Base-by-base conservation (phyloP, 2,329 filamentous ascomycete species). In the Nectriaceae sp. region DNA sequence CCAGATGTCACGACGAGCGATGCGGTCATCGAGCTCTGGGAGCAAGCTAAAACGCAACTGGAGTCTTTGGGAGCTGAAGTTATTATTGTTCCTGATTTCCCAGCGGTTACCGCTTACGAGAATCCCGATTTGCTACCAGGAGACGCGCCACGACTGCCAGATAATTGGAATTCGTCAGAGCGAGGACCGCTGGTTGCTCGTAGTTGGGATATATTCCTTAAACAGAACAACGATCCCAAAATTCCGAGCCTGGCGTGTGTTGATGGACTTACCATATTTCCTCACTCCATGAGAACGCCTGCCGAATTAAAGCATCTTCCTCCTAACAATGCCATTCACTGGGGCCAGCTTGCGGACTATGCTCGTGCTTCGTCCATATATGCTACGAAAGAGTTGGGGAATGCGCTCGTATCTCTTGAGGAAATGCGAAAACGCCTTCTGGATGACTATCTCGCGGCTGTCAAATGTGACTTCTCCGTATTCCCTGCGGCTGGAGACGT, bases 31-130 rank as follows among this genome's bases (percentile, higher is more conserved):
- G 26, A 31, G 26, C 26, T 31, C 26, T 31, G 26, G 26, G 26
- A 31, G 26, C 26, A 31, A 8, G 26, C 26, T 15, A 31, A 31
- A 15, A 15, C 8, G 26, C 26, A 31, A 31, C 26, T 31, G 8
- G 26, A 8, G 8, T 31, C 26, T 31, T 15, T 31, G 15, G 26
- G 26, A 8, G 26, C 26, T 15, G 8, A 31, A 31, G 26, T 31
- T 8, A 18, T 42, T n/a, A 13, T 46, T 4, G 49, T 52, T 3
- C 56, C 57, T 2, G 71, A 76, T 50, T 75, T 77, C 41, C 75
- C 75, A 1, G 60, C 74, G 3, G 65, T 77, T 3, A 74, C 72
- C 2, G 71, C 71, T 20, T 76, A 75, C 54, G 73, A 76, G 47
- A 75, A 75, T 21, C 69, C 75, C 11, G 57, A 63, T 0, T 65